Conservation (phyloP, 2,329 filamentous ascomycete species). For the Acarospora socialis region DNA sequence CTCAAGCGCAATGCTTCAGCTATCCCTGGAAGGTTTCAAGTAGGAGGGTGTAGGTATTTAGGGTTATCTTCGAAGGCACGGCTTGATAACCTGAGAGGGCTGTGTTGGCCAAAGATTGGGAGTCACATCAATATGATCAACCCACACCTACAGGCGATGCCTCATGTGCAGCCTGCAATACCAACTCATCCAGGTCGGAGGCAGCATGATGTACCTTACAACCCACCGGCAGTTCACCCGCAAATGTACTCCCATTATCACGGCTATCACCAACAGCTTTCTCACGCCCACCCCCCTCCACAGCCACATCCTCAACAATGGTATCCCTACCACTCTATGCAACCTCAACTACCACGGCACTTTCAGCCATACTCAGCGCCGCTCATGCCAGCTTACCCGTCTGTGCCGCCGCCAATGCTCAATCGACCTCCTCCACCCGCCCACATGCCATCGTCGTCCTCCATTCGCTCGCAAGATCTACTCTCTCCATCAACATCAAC, state of each 20-base stretch:
- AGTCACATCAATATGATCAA: no score
- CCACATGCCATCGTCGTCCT: conserved; percentile 23
- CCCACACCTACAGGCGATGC: conserved; percentile 7
- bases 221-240: conserved; percentile 35
- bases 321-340: conserved; percentile 27
- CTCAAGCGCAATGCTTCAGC: no score
- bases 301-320: conserved; percentile 27
- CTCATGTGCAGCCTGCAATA: conserved; percentile 12
- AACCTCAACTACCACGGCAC: conserved; percentile 12
- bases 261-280: conserved; percentile 40
- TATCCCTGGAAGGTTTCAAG: no score
- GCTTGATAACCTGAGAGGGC: no score
- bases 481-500: conserved; percentile 12
- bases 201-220: conserved; percentile 25
- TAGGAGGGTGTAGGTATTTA: no score
- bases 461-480: conserved; percentile 11
- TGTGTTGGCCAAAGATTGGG: no score
- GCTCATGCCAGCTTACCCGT: conserved; percentile 9
- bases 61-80: no score
- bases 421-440: conserved; percentile 18
- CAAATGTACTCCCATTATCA: conserved; percentile 46
- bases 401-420: conserved; percentile 19
- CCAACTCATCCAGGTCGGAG: conserved; percentile 11
- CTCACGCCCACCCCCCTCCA: conserved; percentile 30
- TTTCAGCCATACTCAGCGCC: conserved; percentile 15